phyloP scores from a whole-genome alignment of 257 asterid genomes.

The Solanum arcanum region DNA sequence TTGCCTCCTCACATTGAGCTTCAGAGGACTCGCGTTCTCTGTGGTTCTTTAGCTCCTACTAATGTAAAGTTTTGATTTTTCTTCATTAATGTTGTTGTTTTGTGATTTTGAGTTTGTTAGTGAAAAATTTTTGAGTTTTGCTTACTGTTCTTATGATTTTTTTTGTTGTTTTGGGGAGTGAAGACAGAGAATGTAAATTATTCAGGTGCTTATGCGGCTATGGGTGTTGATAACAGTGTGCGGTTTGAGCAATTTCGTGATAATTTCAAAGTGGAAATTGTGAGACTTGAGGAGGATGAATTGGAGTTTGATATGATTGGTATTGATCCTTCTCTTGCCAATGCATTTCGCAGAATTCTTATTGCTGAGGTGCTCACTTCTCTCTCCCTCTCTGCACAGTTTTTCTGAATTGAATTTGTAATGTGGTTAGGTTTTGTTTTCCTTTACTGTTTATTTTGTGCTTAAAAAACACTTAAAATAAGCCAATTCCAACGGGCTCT shows the following conservation, averaged over 20 bases:
- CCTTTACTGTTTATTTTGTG: background rate
- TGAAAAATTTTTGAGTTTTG: background rate
- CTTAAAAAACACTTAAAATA: background rate
- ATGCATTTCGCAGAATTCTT: slow-evolving; percentile 89
- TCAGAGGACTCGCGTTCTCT: slow-evolving; percentile 60
- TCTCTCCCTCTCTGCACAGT: background rate
- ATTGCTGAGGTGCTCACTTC: slow-evolving; percentile 56
- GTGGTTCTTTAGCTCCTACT: slow-evolving; percentile 65
- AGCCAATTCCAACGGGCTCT: background rate
- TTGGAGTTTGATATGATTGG: slow-evolving; percentile 90
- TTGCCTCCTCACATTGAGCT: slow-evolving; percentile 60
- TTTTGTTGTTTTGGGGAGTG: background rate
- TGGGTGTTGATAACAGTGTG: slow-evolving; percentile 88
- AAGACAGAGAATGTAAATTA: slow-evolving; percentile 14
- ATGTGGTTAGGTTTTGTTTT: background rate
- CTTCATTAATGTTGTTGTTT: background rate
- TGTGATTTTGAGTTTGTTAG: slow-evolving; percentile 11
- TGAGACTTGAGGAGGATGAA: slow-evolving; percentile 43
- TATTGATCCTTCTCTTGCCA: slow-evolving; percentile 77
- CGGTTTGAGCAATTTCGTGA: slow-evolving; percentile 47
- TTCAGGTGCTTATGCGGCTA: slow-evolving; percentile 72
- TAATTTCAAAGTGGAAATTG: slow-evolving; percentile 57
- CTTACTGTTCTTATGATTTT: background rate
- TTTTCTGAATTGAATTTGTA: background rate
- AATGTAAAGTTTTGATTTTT: slow-evolving; percentile 28